A percentile compares a stretch with the other conserved stretches of the same genome.
These are phyloP conservation scores for Carex myosuroides DNA, from an alignment of 176 grass and related monocot species.

Conservation along the genomic window DNA sequence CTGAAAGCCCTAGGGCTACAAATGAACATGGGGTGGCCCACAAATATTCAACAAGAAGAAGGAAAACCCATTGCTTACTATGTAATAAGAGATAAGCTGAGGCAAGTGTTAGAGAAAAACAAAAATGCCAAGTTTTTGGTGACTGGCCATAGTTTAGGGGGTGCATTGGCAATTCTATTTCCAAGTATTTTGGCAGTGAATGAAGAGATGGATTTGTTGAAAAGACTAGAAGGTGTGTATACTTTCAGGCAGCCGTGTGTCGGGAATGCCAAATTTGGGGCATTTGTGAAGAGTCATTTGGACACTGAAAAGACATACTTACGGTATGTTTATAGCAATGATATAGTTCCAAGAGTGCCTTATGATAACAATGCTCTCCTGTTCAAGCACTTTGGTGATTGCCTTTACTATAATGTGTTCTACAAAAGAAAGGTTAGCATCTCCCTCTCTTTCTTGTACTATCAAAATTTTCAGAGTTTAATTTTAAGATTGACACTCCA, in stretches of 20 bases:
- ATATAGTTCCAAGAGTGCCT: conserved; percentile 64
- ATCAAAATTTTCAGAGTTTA: background rate
- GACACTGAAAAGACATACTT: conserved; percentile 38
- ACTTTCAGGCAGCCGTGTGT: conserved; percentile 78
- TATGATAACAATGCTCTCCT: conserved; percentile 47
- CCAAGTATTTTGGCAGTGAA: conserved; percentile 53
- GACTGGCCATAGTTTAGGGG: conserved; percentile 76
- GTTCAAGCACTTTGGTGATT: conserved; percentile 66
- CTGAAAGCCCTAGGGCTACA: conserved; percentile 70
- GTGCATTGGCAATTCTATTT: conserved; percentile 68
- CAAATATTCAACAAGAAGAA: background rate
- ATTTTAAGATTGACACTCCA: background rate
- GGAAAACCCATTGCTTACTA: conserved; percentile 60
- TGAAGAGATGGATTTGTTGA: conserved; percentile 28
- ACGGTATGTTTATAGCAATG: conserved; percentile 70
- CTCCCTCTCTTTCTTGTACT: background rate
- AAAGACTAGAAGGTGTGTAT: conserved; percentile 48
- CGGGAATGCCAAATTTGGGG: conserved; percentile 37
- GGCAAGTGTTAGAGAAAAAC: conserved; percentile 12
- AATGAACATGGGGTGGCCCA: conserved; percentile 31
- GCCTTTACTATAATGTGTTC: conserved; percentile 74
- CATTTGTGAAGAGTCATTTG: conserved; percentile 33
- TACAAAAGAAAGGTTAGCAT: conserved; percentile 44
- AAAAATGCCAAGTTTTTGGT: conserved; percentile 39
- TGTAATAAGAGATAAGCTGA: conserved; percentile 44